These are phyloP conservation scores for Aspergillus awamori DNA, from an alignment of 2,329 filamentous ascomycete genomes.

Conservation along the genomic window DNA sequence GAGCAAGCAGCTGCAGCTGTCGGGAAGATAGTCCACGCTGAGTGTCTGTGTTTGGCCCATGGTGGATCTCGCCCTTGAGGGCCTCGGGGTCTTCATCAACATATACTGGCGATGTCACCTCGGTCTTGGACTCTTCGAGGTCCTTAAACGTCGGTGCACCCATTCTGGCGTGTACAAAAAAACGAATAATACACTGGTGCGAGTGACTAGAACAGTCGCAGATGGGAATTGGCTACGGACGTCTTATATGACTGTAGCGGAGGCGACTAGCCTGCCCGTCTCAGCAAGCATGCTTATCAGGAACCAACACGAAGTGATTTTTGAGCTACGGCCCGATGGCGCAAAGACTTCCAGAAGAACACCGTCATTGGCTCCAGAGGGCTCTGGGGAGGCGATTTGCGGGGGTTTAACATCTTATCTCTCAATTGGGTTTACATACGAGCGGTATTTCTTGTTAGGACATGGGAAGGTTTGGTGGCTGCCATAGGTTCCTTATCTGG, in stretches of 20 bases:
- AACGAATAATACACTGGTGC: background rate
- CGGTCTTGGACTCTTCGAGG: slow-evolving; percentile 13
- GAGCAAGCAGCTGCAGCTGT: slow-evolving; percentile 47
- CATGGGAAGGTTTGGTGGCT: background rate
- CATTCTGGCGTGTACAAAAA: slow-evolving; percentile 6
- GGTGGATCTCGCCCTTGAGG: slow-evolving; percentile 13
- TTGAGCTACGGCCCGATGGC: slow-evolving; percentile 12
- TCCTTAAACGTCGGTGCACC: slow-evolving; percentile 13
- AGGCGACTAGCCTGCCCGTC: background rate
- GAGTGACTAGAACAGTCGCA: background rate
- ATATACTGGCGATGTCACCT: slow-evolving; percentile 4
- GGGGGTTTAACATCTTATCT: background rate
- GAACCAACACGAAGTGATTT: slow-evolving; percentile 16
- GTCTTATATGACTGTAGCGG: background rate
- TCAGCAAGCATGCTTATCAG: slow-evolving; percentile 11
- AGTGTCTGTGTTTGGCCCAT: slow-evolving; percentile 19
- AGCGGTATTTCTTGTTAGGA: background rate
- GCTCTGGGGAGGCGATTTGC: slow-evolving; percentile 5
- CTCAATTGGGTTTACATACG: background rate
- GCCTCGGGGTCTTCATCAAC: slow-evolving; percentile 15
- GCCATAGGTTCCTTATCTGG: background rate
- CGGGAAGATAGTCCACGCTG: slow-evolving; percentile 42
- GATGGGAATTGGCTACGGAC: background rate
- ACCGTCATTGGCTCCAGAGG: slow-evolving; percentile 10
- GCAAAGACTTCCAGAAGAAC: slow-evolving; percentile 3